Base-by-base conservation (phyloP, 225 moss, liverwort and hornwort species). In the Marchantia polymorpha region DNA sequence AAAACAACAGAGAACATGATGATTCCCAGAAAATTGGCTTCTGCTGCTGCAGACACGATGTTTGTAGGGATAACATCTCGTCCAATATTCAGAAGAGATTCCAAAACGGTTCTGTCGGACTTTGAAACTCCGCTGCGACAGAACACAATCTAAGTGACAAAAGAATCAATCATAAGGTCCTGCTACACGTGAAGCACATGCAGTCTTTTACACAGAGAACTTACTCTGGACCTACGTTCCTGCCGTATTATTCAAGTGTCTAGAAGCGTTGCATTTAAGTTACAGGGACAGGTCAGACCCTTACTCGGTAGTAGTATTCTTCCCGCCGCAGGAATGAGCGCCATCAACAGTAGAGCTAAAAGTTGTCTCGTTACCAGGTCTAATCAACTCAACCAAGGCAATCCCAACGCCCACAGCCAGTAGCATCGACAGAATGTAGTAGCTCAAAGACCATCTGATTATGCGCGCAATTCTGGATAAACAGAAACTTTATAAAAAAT, bases 401-500 rank as follows among this genome's bases (percentile, higher is more conserved):
- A 96, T 94, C 61, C 96, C 96, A 26, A 92, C 88, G 70, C 84
- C 90, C 46, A 92, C 92, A 78, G 96, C 96, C 78, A 94, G 84
- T 20, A 94, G 82, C 96, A 96, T 96, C 59, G 94, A 96, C 77
- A 96, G 87, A 77, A 94, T 72, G 82, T 96, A 96, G 86, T 96
- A 96, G 56, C 87, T 68, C 77, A 96, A 82, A 60, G 96, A 91
- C 96, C 96, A 96, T 77, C 89, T 83, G 81, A 94, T 91, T n/a
- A 94, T 91, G 51, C 90, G 88, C 59, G 89, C 92, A 81, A 94
- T 89, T 29, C 96, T 96, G 88, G 29, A 65, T 12, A 27, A 8
- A 13, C 10, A 20, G n/a, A 13, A 50, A 10, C n/a, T 4, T 4
- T 48, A 70, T 49, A 10, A 70, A 70, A 0, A 20, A 6, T 72